Percentiles rank a stretch among this genome's conserved stretches.
Evolutionary conservation across 192 early-diverging fungal genomes (phyloP).

Genomic region (Coemansia sp.): DNA sequence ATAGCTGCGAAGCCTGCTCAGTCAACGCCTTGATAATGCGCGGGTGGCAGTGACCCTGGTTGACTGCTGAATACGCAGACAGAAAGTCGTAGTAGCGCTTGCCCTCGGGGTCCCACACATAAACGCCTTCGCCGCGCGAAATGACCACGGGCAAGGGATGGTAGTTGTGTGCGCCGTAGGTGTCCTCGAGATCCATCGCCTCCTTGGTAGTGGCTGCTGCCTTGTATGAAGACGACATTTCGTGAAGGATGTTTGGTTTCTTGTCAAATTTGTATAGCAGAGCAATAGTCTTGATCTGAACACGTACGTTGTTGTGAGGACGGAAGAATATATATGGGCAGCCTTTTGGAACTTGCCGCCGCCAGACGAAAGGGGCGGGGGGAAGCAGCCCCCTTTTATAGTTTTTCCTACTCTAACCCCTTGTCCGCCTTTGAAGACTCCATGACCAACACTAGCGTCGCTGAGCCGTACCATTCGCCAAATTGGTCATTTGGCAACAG

Average conservation of each 20-base stretch:
- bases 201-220: slow-evolving; percentile 24
- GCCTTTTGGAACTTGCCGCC: too few relatives aligned
- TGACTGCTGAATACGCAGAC: slow-evolving; percentile 75
- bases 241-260: not conserved
- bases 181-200: slow-evolving; percentile 75
- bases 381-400: slow-evolving; percentile 7
- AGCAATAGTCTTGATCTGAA: too few relatives aligned
- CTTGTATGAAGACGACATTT: slow-evolving; percentile 14
- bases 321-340: too few relatives aligned
- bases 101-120: slow-evolving; percentile 94
- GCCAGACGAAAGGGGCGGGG: not conserved
- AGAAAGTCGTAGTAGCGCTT: slow-evolving; percentile 76
- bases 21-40: slow-evolving; percentile 88
- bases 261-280: not conserved
- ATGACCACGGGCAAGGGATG: slow-evolving; percentile 96
- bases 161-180: slow-evolving; percentile 97
- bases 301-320: too few relatives aligned
- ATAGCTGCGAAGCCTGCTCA: slow-evolving; percentile 82
- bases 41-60: slow-evolving; percentile 94
- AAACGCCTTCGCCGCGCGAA: slow-evolving; percentile 77
- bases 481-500: too few relatives aligned
- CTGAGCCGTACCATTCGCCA: not conserved
- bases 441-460: not conserved
- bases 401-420: slow-evolving; percentile 2
- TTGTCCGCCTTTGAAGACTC: not conserved